A percentile compares a stretch with the other conserved stretches of the same genome.
phyloP scores from a whole-genome alignment of 2,329 filamentous ascomycete genomes.

The Diplodia scrobiculata region DNA sequence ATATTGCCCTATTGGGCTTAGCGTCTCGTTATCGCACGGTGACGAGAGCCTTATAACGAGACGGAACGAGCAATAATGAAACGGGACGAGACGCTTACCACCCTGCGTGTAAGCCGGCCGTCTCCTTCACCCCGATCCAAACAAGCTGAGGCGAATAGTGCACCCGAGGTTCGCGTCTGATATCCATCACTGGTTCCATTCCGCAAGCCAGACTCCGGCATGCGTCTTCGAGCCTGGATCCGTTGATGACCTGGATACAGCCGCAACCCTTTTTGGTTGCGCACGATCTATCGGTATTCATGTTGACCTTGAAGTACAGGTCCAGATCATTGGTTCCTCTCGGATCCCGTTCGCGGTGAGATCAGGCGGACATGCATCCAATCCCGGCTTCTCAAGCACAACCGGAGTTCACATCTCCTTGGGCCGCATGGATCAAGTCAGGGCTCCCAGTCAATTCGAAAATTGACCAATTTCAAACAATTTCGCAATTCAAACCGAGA shows the following conservation, averaged over 20 bases:
- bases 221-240: constrained; percentile 14
- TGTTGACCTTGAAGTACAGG: background rate
- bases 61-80: no score
- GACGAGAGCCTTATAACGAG: no score
- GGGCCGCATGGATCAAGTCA: no score
- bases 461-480: no score
- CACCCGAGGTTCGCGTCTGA: background rate
- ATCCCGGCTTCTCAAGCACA: constrained; percentile 15
- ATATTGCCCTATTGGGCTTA: no score
- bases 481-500: no score
- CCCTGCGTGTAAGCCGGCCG: background rate
- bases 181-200: constrained; percentile 15
- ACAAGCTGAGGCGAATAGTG: background rate
- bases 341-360: background rate
- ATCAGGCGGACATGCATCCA: constrained; percentile 15
- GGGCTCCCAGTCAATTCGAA: no score
- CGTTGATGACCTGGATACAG: background rate
- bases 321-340: background rate
- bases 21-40: no score
- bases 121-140: background rate
- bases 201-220: constrained; percentile 12
- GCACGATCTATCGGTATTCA: background rate
- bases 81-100: no score
- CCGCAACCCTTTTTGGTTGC: background rate
- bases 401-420: constrained; percentile 22